phyloP scores from a whole-genome alignment of 148 eudicot genomes.

The Rhododendron williamsianum region DNA sequence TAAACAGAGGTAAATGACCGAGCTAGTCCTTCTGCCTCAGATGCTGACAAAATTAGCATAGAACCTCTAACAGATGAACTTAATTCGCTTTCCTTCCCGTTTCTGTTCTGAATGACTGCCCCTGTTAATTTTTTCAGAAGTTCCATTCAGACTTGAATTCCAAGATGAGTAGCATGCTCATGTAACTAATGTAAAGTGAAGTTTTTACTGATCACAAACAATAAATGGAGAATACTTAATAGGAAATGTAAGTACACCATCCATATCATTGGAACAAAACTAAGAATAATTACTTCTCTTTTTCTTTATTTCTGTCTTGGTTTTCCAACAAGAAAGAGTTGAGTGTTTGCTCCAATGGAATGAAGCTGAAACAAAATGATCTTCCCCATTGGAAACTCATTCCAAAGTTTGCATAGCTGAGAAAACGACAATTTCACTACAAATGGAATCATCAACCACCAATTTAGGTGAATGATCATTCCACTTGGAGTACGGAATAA shows the following conservation, averaged over 20 bases:
- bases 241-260: neutral
- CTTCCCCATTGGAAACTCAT: neutral
- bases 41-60: slow-evolving; percentile 25
- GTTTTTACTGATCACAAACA: neutral
- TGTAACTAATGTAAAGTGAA: slow-evolving; percentile 6
- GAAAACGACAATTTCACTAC: neutral
- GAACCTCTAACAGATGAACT: slow-evolving; percentile 1
- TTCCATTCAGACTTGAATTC: slow-evolving; percentile 1
- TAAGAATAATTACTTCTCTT: neutral
- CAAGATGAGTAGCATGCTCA: neutral
- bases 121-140: slow-evolving; percentile 30
- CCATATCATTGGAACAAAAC: neutral
- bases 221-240: neutral
- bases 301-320: neutral
- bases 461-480: neutral
- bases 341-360: neutral
- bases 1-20: slow-evolving; percentile 52
- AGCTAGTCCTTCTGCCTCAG: slow-evolving; percentile 48
- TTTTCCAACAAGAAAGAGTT: neutral
- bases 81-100: slow-evolving; percentile 12
- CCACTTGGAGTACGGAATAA: neutral
- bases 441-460: neutral
- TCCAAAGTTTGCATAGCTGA: neutral
- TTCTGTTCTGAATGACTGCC: slow-evolving; percentile 21
- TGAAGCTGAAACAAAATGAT: neutral